Evolutionary conservation across 228 moss, liverwort and hornwort species (phyloP).

Genomic region (Sphagnum magellanicum): DNA sequence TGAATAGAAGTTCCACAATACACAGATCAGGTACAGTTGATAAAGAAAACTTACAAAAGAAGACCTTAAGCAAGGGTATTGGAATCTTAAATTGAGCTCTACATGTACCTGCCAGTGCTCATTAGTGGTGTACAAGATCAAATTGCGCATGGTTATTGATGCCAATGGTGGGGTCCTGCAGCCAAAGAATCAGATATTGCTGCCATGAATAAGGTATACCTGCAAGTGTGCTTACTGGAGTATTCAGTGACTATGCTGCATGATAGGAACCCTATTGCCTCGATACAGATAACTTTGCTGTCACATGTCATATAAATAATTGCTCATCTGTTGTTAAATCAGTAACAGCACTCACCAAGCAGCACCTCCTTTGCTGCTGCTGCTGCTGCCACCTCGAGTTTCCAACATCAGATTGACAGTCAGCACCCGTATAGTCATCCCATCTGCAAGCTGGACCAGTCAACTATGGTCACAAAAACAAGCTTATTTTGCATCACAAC

Average conservation of each 20-base stretch:
- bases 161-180: slow-evolving; percentile 96
- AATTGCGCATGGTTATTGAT: slow-evolving; percentile 81
- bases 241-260: too few relatives aligned
- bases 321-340: not conserved
- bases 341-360: slow-evolving; percentile 46
- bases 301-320: too few relatives aligned
- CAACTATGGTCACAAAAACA: slow-evolving; percentile 4
- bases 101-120: slow-evolving; percentile 73
- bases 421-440: slow-evolving; percentile 92
- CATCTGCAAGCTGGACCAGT: slow-evolving; percentile 88
- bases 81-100: not conserved
- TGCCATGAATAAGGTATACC: not conserved
- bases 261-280: too few relatives aligned
- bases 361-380: slow-evolving; percentile 62
- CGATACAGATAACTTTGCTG: too few relatives aligned
- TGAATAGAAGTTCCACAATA: not conserved
- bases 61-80: not conserved
- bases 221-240: too few relatives aligned
- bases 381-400: slow-evolving; percentile 86
- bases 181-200: slow-evolving; percentile 2
- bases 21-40: too few relatives aligned
- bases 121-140: slow-evolving; percentile 86
- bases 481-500: not conserved
- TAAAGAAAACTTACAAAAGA: not conserved
- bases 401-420: slow-evolving; percentile 98